These are phyloP conservation scores for Colletotrichum ledebouriae DNA, from an alignment of 2,329 filamentous ascomycete genomes.

Conservation along the genomic window DNA sequence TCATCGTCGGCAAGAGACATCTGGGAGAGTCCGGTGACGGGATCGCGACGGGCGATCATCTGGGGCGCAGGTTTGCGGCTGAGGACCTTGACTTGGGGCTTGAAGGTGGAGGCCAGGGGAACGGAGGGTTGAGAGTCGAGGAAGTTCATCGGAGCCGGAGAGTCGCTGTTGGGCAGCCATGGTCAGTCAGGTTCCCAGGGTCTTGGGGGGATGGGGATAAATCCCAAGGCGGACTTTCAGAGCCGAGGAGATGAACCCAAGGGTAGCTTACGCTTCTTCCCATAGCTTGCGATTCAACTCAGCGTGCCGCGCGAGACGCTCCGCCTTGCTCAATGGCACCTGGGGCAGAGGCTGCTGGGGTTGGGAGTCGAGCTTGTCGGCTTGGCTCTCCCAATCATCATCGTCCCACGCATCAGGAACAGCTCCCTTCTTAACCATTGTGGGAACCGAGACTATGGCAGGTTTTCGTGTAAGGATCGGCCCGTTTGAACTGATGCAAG, in stretches of 20 bases:
- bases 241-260: not conserved
- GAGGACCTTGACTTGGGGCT: slow-evolving; percentile 85
- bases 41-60: slow-evolving; percentile 70
- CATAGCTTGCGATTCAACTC: slow-evolving; percentile 89
- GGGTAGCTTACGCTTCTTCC: slow-evolving; percentile 81
- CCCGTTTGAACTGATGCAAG: slow-evolving; percentile 1
- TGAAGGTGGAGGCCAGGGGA: slow-evolving; percentile 78
- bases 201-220: no score
- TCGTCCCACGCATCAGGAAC: slow-evolving; percentile 89
- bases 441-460: slow-evolving; percentile 42
- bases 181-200: slow-evolving; percentile 9
- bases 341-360: slow-evolving; percentile 52
- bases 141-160: slow-evolving; percentile 81
- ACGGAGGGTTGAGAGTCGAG: slow-evolving; percentile 74
- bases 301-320: slow-evolving; percentile 83
- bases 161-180: slow-evolving; percentile 69
- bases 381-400: slow-evolving; percentile 86
- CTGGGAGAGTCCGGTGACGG: slow-evolving; percentile 61
- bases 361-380: slow-evolving; percentile 68
- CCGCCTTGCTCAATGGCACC: slow-evolving; percentile 74
- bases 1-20: slow-evolving; percentile 68
- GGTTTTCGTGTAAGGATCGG: not conserved
- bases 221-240: no score
- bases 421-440: slow-evolving; percentile 62
- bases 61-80: slow-evolving; percentile 81